Percentiles rank a stretch among this genome's conserved stretches.
Conservation (phyloP, 495 filamentous ascomycete genomes). For the Parathielavia appendiculata region DNA sequence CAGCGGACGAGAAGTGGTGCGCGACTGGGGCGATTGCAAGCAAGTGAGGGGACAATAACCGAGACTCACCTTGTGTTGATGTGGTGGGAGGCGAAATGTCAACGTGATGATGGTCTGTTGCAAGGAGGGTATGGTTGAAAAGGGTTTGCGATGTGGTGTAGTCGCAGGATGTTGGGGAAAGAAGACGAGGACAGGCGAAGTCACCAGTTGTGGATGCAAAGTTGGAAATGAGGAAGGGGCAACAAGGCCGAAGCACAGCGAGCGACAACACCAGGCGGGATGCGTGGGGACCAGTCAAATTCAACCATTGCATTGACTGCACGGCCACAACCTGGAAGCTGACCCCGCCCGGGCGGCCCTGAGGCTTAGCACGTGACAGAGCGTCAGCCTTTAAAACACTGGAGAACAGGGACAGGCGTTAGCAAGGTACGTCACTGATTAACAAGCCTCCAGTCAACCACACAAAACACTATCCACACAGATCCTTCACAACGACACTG, state of each 20-base stretch:
- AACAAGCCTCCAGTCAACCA: conserved; percentile 1
- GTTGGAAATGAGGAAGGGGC: conserved; percentile 40
- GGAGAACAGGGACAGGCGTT: not conserved
- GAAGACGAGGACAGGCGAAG: conserved; percentile 23
- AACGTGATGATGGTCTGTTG: not conserved
- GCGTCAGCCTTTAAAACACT: conserved; percentile 12
- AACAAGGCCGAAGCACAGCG: conserved; percentile 32
- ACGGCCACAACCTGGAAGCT: conserved; percentile 19
- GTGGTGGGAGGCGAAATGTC: conserved; percentile 9
- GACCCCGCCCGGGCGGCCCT: conserved; percentile 12
- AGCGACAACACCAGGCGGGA: conserved; percentile 35
- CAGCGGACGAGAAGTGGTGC: conserved; percentile 22
- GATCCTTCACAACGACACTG: not conserved
- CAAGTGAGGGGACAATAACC: conserved; percentile 18
- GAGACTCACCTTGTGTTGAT: conserved; percentile 28
- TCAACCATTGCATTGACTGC: conserved; percentile 15
- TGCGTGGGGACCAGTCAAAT: conserved; percentile 30
- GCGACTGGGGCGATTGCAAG: conserved; percentile 20
- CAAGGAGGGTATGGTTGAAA: conserved; percentile 13
- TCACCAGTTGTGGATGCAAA: conserved; percentile 34
- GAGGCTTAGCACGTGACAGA: conserved; percentile 23
- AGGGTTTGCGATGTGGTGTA: conserved; percentile 18
- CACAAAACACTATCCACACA: not conserved
- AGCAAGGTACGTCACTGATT: conserved; percentile 10
- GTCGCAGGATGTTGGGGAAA: conserved; percentile 29